Base-by-base conservation (phyloP, 495 filamentous ascomycete species). In the Hypoxylon fragiforme region DNA sequence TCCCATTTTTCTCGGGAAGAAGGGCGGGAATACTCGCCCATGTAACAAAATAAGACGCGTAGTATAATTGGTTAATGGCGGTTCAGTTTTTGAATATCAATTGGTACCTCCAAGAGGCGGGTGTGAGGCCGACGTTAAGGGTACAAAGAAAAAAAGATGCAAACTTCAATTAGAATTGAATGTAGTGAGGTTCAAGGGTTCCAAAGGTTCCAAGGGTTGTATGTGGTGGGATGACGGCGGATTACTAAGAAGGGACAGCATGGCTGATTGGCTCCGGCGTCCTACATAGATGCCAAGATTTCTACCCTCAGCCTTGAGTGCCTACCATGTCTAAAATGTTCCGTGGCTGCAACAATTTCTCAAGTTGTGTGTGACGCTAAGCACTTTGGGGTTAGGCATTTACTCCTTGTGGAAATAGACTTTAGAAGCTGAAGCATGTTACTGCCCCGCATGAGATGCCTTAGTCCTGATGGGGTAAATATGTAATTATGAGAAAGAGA, bases 181-280 rank as follows among this genome's bases (percentile, higher is more conserved):
- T 28, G 54, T 16, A 42, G 47, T 48, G 13, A 63, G 50, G 54
- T 60, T 52, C 24, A 28, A 28, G 9, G 24, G 24, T 28, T 28
- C 24, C 24, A 28, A 28, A 28, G 24, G 24, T 28, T 28, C 24
- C 24, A 28, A 9, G 4, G 24, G 24, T 28, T 28, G 24, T 28
- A 28, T 28, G 53, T 60, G 58, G 64, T 67, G 64, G 61, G 64
- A 62, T 64, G 64, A 60, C 61, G 55, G 57, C 30, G 20, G 54
- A 57, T 62, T 50, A 64, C 22, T 59, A 55, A 59, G 28, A 13
- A 24, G 38, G n/a, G 22, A 32, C 12, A 34, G 24, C 19, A 4
- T 30, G 14, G 3, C 7, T 59, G 46, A 55, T 60, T 55, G 56
- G 56, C 9, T 37, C 41, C 50, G 30, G 46, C 2, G 12, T 32